Percentiles rank a stretch among this genome's conserved stretches.
These are phyloP conservation scores for Leccinum sublutescens DNA, from an alignment of 768 basidiomycete genomes.

Conservation along the genomic window DNA sequence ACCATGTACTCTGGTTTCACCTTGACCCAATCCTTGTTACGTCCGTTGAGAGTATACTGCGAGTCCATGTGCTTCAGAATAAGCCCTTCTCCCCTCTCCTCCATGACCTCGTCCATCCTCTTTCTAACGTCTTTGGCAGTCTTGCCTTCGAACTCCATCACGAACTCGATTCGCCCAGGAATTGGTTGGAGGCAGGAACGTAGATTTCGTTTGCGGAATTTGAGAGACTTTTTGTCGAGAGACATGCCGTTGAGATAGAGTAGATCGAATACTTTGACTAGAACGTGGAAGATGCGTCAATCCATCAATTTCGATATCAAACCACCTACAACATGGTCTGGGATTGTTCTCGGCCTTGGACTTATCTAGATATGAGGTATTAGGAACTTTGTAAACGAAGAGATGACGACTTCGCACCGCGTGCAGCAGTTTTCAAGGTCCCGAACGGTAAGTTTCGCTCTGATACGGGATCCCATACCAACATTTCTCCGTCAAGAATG, in stretches of 20 bases:
- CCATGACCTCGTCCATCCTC: conserved; percentile 82
- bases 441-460: conserved; percentile 91
- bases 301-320: background rate
- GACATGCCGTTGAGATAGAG: conserved; percentile 85
- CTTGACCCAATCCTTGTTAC: conserved; percentile 94
- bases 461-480: conserved; percentile 94
- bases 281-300: background rate
- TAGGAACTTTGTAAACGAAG: background rate
- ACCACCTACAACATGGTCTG: conserved; percentile 82
- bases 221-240: conserved; percentile 67
- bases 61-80: conserved; percentile 85
- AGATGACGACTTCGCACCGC: conserved; percentile 49
- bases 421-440: conserved; percentile 87
- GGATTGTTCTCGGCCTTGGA: conserved; percentile 69
- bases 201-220: conserved; percentile 78
- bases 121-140: conserved; percentile 78
- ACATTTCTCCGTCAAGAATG: conserved; percentile 96
- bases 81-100: conserved; percentile 84
- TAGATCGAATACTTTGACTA: conserved; percentile 96
- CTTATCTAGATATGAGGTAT: conserved; percentile 48
- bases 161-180: conserved; percentile 79
- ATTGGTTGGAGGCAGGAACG: conserved; percentile 64
- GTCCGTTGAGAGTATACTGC: conserved; percentile 80
- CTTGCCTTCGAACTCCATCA: conserved; percentile 67
- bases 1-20: conserved; percentile 91